phyloP scores from a whole-genome alignment of 148 eudicot species.

The Chenopodium formosanum region DNA sequence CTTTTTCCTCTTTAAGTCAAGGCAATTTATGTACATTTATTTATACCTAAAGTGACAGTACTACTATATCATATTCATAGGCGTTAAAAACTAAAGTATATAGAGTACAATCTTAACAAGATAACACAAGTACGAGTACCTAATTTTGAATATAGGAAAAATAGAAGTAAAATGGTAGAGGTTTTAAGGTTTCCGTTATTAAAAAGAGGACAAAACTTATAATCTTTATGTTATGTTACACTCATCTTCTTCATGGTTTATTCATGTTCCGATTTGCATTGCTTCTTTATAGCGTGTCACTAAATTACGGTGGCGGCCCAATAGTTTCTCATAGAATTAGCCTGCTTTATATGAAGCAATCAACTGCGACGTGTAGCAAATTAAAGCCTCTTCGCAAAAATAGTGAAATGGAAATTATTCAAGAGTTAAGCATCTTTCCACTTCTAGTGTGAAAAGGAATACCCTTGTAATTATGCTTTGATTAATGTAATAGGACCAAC shows the following conservation, averaged over 20 bases:
- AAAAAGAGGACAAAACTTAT: no score
- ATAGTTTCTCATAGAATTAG: neutral
- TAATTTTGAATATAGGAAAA: no score
- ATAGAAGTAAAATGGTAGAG: no score
- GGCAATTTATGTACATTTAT: neutral
- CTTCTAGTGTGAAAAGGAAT: neutral
- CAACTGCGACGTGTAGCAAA: neutral
- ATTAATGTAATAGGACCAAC: neutral
- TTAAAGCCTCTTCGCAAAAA: constrained; percentile 5
- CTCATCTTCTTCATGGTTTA: no score
- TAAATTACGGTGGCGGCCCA: no score
- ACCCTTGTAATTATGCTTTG: neutral
- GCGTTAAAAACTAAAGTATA: neutral
- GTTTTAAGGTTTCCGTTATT: no score
- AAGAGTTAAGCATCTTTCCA: neutral
- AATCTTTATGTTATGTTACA: no score
- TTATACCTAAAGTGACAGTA: no score
- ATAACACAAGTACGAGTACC: no score
- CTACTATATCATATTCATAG: neutral
- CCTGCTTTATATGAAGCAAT: neutral
- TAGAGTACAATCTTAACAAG: neutral
- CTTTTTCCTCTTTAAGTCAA: neutral
- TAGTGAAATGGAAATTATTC: neutral
- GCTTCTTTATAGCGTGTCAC: no score
- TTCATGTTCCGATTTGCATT: no score